These are phyloP conservation scores for Sarocladium oryzae DNA, from an alignment of 2,329 filamentous ascomycete species.

Conservation along the genomic window DNA sequence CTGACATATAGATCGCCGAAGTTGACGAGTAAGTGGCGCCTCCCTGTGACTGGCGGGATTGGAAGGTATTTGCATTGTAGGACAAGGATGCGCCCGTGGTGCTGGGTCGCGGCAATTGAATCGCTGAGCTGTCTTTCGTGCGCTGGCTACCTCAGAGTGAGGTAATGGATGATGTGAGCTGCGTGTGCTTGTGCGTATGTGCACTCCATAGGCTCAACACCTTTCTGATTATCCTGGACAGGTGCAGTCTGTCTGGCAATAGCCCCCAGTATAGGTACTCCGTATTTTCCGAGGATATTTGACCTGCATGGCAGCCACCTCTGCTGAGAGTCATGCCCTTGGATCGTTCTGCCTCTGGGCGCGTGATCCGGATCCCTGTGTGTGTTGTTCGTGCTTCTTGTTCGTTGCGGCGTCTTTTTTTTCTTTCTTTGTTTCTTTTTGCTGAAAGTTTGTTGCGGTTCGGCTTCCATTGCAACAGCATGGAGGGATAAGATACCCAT, in stretches of 20 bases:
- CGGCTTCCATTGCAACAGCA: too few species aligned
- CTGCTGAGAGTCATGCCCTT: not conserved
- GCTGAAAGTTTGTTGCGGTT: too few species aligned
- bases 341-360: not conserved
- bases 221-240: too few species aligned
- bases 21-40: not conserved
- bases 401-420: not conserved
- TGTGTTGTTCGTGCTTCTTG: not conserved
- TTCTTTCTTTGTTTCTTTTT: not conserved
- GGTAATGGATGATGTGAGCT: not conserved
- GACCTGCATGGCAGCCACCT: not conserved
- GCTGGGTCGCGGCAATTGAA: constrained; percentile 4
- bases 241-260: too few species aligned
- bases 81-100: constrained; percentile 6
- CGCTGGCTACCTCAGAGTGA: not conserved
- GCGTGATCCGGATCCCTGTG: not conserved
- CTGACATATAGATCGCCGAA: constrained; percentile 8
- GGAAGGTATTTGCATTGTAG: not conserved
- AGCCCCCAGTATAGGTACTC: too few species aligned
- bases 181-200: too few species aligned
- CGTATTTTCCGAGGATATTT: constrained; percentile 2
- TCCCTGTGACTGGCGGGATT: not conserved
- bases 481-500: too few species aligned
- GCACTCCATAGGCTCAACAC: too few species aligned
- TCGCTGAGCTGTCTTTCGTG: not conserved